Percentiles rank a stretch among this genome's conserved stretches.
These are phyloP conservation scores for Polytrichum commune DNA, from an alignment of 225 moss, liverwort and hornwort genomes.

Conservation along the genomic window DNA sequence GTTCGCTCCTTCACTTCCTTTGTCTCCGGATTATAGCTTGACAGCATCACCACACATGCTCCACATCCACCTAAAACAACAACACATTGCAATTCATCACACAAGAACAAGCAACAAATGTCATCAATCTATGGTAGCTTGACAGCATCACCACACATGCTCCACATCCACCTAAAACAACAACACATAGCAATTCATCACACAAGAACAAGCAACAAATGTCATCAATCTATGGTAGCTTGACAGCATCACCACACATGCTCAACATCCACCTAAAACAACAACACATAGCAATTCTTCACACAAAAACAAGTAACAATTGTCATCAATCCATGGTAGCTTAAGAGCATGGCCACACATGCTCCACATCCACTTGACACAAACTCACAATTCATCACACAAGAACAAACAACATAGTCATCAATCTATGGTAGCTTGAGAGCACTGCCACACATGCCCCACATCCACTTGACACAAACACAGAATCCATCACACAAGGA, in stretches of 20 bases:
- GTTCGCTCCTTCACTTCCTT: slow-evolving; percentile 46
- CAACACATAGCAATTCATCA: no score
- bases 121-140: no score
- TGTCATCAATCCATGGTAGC: no score
- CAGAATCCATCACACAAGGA: not conserved
- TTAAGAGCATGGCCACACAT: no score
- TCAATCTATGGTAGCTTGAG: slow-evolving; percentile 35
- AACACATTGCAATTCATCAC: no score
- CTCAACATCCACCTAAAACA: slow-evolving; percentile 42
- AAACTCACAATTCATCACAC: no score
- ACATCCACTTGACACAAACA: slow-evolving; percentile 60
- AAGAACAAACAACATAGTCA: not conserved
- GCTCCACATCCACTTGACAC: slow-evolving; percentile 42
- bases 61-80: no score
- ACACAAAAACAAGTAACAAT: no score
- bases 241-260: not conserved
- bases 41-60: slow-evolving; percentile 54
- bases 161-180: no score
- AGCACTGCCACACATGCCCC: slow-evolving; percentile 75
- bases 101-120: no score
- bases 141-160: no score
- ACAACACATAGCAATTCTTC: not conserved
- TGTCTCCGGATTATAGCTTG: slow-evolving; percentile 33
- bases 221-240: slow-evolving; percentile 30
- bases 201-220: not conserved